Base-by-base conservation (phyloP, 371 early-diverging fungal genomes). In the Rhizopus microsporus region DNA sequence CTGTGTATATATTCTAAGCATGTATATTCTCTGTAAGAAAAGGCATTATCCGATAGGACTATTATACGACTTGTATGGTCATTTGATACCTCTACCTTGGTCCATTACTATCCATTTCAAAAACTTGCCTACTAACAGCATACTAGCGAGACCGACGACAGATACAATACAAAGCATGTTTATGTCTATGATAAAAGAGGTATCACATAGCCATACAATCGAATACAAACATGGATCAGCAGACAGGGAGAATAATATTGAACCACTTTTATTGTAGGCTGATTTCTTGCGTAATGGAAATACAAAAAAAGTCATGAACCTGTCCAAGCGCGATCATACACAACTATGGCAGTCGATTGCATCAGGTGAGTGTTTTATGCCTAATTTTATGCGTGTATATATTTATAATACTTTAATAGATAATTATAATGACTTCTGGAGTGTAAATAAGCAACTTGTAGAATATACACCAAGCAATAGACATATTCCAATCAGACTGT, bases 31-130 rank as follows among this genome's bases (percentile, higher is more conserved):
- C 5, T 44, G 35, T 29, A 5, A 35, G 12, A 16, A 13, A 30
- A 86, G 91, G 91, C 91, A 91, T 59, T 86, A 87, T 68, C 91
- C 89, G n/a, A 73, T 91, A 50, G 91, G 89, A 5, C 75, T 91
- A 6, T 68, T 90, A 10, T 83, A 78, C 56, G 91, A 90, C 51
- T 52, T 87, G 37, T 74, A 81, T 52, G 66, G 63, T 9, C 48
- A 56, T 7, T 45, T 58, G 17, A 65, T 60, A 4, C 59, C 67
- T n/a, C 57, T 79, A 37, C 87, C 88, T 15, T 91, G 91, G 91
- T 61, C 69, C 0, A 63, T 91, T 38, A 86, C 79, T 12, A 72
- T 88, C 1, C 87, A 83, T 59, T 77, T 86, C 53, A 66, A 72
- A 42, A 62, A 76, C 49, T 86, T 86, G 59, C 91, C 91, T 0